Conservation (phyloP, 257 asterid genomes). For the Coffea eugenioides region DNA sequence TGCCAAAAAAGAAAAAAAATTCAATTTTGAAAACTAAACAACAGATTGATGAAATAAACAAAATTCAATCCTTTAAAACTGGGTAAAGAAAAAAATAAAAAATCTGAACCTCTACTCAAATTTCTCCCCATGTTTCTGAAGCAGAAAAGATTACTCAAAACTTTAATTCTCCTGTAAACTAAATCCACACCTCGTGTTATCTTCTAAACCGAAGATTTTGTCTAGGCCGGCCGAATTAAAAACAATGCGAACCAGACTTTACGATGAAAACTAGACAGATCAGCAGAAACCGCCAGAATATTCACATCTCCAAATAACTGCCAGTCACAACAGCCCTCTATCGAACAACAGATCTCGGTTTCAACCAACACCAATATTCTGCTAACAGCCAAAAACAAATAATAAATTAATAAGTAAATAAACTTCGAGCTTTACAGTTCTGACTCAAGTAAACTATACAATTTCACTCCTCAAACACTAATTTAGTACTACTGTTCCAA, state of each 20-base stretch:
- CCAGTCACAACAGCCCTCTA: slow-evolving; percentile 10
- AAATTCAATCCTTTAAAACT: background rate
- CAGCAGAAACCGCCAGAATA: background rate
- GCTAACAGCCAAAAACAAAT: background rate
- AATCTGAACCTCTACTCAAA: background rate
- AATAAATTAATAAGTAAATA: too few relatives aligned
- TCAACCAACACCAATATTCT: slow-evolving; percentile 15
- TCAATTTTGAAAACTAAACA: too few relatives aligned
- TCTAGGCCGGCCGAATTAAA: background rate
- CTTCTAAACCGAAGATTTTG: background rate
- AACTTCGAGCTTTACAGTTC: background rate
- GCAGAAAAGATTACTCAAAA: background rate
- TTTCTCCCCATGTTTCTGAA: background rate
- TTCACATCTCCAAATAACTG: slow-evolving; percentile 4
- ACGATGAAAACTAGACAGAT: slow-evolving; percentile 6
- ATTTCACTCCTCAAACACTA: background rate
- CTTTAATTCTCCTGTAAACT: background rate
- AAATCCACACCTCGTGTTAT: background rate
- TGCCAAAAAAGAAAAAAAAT: background rate
- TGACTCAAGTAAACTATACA: background rate
- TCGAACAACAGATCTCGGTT: slow-evolving; percentile 36
- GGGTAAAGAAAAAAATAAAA: background rate
- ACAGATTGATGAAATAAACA: background rate
- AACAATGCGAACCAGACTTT: slow-evolving; percentile 1
- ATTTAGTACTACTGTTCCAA: background rate